A percentile compares a stretch with the other conserved stretches of the same genome.
Conservation (phyloP, 179 eudicot species). For the Sideroxylon spinosum region DNA sequence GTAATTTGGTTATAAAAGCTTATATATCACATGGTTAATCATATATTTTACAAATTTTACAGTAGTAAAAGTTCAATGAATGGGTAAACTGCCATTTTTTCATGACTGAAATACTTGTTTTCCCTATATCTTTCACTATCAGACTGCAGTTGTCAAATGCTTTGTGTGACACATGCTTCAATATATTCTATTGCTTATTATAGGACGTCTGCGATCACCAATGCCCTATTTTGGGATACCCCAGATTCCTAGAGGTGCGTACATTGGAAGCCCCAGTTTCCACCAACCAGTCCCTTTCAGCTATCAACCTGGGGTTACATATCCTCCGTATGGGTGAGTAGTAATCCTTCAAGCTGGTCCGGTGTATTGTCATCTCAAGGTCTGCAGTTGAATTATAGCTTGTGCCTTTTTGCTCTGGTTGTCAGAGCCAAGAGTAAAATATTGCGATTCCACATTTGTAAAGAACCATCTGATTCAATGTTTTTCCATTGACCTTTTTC, state of each 20-base stretch:
- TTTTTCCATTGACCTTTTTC: conserved; percentile 21
- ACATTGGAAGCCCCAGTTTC: conserved; percentile 20
- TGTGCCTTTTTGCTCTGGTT: conserved; percentile 14
- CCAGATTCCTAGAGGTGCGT: conserved; percentile 19
- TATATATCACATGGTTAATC: background rate
- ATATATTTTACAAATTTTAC: background rate
- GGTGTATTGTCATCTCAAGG: conserved; percentile 5
- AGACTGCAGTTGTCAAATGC: conserved; percentile 4
- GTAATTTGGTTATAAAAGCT: background rate
- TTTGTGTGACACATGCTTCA: background rate
- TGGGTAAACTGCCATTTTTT: background rate
- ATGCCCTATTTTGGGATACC: conserved; percentile 16
- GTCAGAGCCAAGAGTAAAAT: conserved; percentile 3
- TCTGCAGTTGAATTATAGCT: background rate
- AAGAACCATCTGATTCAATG: conserved; percentile 19
- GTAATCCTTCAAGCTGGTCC: background rate
- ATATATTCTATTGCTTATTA: conserved; percentile 2
- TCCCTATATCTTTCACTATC: background rate
- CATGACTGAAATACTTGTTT: background rate
- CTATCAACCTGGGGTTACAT: conserved; percentile 23
- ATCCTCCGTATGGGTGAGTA: conserved; percentile 26
- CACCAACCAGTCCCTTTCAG: conserved; percentile 19
- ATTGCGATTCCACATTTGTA: background rate
- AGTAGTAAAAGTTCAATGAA: background rate
- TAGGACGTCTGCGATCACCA: conserved; percentile 20